These are phyloP conservation scores for Cicer cuneatum DNA, from an alignment of 306 rosid species.

Conservation along the genomic window DNA sequence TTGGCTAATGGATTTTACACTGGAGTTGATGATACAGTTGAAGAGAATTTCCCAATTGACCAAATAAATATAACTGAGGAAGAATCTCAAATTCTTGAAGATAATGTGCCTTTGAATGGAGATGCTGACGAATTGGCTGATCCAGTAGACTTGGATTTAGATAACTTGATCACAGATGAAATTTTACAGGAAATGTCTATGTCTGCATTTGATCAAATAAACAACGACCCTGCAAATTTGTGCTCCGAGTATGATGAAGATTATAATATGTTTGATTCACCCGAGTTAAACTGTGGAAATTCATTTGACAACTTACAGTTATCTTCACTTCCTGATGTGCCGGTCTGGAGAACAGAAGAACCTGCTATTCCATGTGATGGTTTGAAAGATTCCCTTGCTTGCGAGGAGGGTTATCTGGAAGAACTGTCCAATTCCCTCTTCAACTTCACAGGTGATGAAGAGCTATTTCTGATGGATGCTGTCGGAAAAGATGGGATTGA, in stretches of 20 bases:
- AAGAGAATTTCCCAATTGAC: constrained; percentile 50
- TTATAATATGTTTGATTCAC: constrained; percentile 59
- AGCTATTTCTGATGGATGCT: constrained; percentile 63
- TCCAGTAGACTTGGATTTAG: constrained; percentile 52
- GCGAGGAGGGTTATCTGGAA: constrained; percentile 70
- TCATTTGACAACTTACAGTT: constrained; percentile 67
- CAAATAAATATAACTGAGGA: constrained; percentile 50
- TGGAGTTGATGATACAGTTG: constrained; percentile 54
- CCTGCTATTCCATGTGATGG: constrained; percentile 50
- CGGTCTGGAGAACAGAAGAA: constrained; percentile 66
- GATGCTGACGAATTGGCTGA: constrained; percentile 52
- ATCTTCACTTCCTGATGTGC: constrained; percentile 69
- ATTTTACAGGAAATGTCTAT: constrained; percentile 52
- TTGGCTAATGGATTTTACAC: constrained; percentile 50
- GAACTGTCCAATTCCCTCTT: constrained; percentile 82
- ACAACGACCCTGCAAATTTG: constrained; percentile 58
- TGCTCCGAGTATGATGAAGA: constrained; percentile 64
- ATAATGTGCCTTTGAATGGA: constrained; percentile 49
- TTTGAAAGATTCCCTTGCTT: constrained; percentile 54
- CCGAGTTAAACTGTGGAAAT: constrained; percentile 65
- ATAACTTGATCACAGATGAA: constrained; percentile 55
- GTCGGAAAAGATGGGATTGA: constrained; percentile 73
- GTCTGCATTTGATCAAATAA: constrained; percentile 56
- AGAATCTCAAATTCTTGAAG: constrained; percentile 59
- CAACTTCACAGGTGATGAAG: constrained; percentile 84